These are phyloP conservation scores for Macrocybe gigantea DNA, from an alignment of 768 basidiomycete genomes.

Conservation along the genomic window DNA sequence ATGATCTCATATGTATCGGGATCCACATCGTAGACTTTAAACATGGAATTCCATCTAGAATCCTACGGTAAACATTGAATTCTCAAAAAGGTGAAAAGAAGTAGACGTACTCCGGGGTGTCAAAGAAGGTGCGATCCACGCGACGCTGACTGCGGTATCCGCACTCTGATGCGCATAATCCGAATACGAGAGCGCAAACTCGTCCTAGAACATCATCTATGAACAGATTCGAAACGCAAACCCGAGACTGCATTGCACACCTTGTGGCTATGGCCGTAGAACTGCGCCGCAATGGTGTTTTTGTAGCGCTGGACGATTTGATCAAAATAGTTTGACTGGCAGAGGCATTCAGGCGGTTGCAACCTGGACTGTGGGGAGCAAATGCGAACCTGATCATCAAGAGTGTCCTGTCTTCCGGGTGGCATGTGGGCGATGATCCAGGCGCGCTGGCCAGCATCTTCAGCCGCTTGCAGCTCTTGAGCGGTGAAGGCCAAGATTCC, in stretches of 20 bases:
- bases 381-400: conserved; percentile 42
- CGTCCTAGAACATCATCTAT: conserved; percentile 29
- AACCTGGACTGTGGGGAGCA: not conserved
- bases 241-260: conserved; percentile 16
- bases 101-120: conserved; percentile 44
- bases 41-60: conserved; percentile 47
- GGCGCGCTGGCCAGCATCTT: conserved; percentile 51
- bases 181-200: conserved; percentile 56
- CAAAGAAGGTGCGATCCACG: conserved; percentile 48
- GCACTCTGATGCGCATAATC: conserved; percentile 41
- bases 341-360: not conserved
- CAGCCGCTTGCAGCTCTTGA: conserved; percentile 50
- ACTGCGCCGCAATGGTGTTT: conserved; percentile 52
- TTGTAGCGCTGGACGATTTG: conserved; percentile 58
- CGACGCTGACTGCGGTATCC: conserved; percentile 39
- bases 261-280: conserved; percentile 56
- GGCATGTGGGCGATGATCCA: conserved; percentile 64
- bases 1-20: conserved; percentile 63
- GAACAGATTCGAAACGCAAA: not conserved
- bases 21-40: conserved; percentile 59
- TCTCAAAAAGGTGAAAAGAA: not conserved
- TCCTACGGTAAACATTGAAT: not conserved
- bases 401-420: conserved; percentile 39
- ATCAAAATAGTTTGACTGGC: conserved; percentile 56
- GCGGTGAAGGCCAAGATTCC: conserved; percentile 52